Evolutionary conservation across 768 basidiomycete genomes (phyloP).

Genomic region (Cyclocybe aegerita): DNA sequence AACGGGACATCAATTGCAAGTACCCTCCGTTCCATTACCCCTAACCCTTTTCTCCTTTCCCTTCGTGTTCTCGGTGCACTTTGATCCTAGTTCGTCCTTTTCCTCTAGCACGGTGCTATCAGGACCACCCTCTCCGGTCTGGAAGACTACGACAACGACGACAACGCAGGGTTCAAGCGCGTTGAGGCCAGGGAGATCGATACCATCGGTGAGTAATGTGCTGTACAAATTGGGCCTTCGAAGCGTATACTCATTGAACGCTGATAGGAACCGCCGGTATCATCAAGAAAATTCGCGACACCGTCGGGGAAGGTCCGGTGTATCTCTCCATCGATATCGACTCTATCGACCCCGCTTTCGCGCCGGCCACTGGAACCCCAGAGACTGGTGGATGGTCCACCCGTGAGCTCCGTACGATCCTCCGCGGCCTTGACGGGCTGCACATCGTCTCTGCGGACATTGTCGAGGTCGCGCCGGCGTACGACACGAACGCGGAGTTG

Average conservation of each 20-base stretch:
- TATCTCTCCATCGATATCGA: slow-evolving; percentile 83
- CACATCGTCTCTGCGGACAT: slow-evolving; percentile 80
- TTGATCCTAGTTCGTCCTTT: slow-evolving; percentile 75
- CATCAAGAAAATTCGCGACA: slow-evolving; percentile 75
- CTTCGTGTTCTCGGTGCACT: slow-evolving; percentile 27
- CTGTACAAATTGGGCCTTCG: no score
- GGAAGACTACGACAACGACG: slow-evolving; percentile 77
- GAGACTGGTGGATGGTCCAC: slow-evolving; percentile 87
- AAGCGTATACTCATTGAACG: no score
- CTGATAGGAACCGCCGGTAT: slow-evolving; percentile 55
- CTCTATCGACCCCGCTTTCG: slow-evolving; percentile 79
- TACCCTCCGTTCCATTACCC: slow-evolving; percentile 33
- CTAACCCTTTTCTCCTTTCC: slow-evolving; percentile 16
- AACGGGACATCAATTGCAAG: slow-evolving; percentile 85
- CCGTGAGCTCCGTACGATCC: slow-evolving; percentile 74
- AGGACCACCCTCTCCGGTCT: slow-evolving; percentile 79
- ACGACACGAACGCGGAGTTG: slow-evolving; percentile 52
- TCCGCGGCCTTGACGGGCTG: slow-evolving; percentile 74
- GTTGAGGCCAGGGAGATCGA: slow-evolving; percentile 88
- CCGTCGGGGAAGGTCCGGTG: slow-evolving; percentile 72
- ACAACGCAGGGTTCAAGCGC: slow-evolving; percentile 75
- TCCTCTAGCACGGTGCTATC: slow-evolving; percentile 78
- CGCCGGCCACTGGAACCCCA: slow-evolving; percentile 83
- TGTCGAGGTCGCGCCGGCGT: slow-evolving; percentile 84
- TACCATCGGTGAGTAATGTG: slow-evolving; percentile 53